Conservation (phyloP, 257 asterid species). For the Petrea volubilis region DNA sequence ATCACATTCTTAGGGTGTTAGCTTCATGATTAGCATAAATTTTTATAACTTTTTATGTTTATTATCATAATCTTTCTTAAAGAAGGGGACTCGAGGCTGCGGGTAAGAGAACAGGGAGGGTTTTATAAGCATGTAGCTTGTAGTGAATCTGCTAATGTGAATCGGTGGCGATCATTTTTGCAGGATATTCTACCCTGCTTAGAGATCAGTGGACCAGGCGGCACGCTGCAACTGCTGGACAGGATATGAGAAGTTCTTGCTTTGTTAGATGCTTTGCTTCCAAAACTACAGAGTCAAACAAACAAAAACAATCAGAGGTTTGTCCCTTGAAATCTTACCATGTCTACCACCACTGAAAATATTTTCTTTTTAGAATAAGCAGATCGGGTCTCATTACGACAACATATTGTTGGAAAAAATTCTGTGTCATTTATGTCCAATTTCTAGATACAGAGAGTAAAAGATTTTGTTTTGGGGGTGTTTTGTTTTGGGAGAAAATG, state of each 20-base stretch:
- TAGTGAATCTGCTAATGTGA: slow-evolving; percentile 1
- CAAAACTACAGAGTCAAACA: slow-evolving; percentile 51
- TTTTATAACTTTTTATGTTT: background rate
- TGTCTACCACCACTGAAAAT: background rate
- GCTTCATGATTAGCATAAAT: background rate
- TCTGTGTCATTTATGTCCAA: background rate
- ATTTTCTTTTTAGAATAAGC: background rate
- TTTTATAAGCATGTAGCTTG: background rate
- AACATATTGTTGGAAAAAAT: background rate
- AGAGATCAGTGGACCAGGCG: slow-evolving; percentile 33
- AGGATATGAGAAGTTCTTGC: slow-evolving; percentile 32
- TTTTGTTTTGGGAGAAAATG: too few species aligned
- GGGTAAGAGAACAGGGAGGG: background rate
- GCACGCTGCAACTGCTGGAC: slow-evolving; percentile 31
- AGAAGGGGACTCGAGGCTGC: background rate
- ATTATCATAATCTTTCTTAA: background rate
- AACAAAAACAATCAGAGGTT: slow-evolving; percentile 62
- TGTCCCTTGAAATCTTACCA: slow-evolving; percentile 10
- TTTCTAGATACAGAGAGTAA: background rate
- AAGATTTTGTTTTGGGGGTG: too few species aligned
- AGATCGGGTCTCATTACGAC: background rate
- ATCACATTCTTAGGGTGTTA: background rate
- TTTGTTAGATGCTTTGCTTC: slow-evolving; percentile 66
- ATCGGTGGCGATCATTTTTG: slow-evolving; percentile 18
- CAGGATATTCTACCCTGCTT: slow-evolving; percentile 51